Evolutionary conservation across 2,329 filamentous ascomycete species (phyloP).

Genomic region (Pseudogymnoascus verrucosus): DNA sequence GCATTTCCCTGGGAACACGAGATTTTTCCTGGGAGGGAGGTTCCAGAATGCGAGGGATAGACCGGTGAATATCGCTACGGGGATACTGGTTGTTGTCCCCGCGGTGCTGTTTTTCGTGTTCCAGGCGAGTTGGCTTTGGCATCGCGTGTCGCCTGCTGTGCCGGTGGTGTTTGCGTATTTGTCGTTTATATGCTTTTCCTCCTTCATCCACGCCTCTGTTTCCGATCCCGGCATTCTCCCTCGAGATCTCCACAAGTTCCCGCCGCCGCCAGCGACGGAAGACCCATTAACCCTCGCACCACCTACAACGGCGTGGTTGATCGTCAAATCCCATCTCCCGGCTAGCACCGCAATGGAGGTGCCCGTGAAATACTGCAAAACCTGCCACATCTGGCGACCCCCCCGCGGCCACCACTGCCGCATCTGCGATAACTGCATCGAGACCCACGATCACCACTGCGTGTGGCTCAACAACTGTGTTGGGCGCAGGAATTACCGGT

Average conservation of each 20-base stretch:
- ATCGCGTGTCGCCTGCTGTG: conserved; percentile 81
- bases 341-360: conserved; percentile 88
- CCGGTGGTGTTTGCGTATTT: conserved; percentile 86
- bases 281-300: conserved; percentile 78
- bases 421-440: conserved; percentile 92
- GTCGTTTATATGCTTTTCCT: conserved; percentile 85
- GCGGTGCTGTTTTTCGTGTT: conserved; percentile 77
- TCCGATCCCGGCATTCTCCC: conserved; percentile 92
- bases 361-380: conserved; percentile 95
- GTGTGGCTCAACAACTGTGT: conserved; percentile 99
- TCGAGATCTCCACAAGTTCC: conserved; percentile 82
- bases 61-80: conserved; percentile 85
- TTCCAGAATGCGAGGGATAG: conserved; percentile 80
- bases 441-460: conserved; percentile 96
- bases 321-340: conserved; percentile 72
- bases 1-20: conserved; percentile 88
- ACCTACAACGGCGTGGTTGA: conserved; percentile 85
- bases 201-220: conserved; percentile 85
- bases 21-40: conserved; percentile 80
- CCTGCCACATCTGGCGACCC: conserved; percentile 94
- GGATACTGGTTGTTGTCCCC: conserved; percentile 70
- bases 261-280: conserved; percentile 64
- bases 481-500: conserved; percentile 93
- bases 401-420: conserved; percentile 94
- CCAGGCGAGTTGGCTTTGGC: conserved; percentile 70